Conservation (phyloP, 2,329 filamentous ascomycete species). For the Talaromyces sp. region DNA sequence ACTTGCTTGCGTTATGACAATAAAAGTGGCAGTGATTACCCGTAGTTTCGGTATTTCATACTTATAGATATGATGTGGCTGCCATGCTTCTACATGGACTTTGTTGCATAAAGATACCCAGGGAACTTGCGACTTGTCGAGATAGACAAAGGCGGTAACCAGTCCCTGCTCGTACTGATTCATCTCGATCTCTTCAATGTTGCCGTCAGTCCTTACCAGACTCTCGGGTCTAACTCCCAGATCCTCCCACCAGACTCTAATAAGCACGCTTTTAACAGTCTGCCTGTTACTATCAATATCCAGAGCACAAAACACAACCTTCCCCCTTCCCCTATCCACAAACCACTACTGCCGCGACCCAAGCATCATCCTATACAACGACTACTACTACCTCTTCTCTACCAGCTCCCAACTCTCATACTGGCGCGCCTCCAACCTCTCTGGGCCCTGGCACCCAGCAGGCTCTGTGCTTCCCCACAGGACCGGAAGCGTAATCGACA, state of each 20-base stretch:
- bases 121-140: background rate
- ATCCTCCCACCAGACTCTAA: background rate
- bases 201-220: background rate
- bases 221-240: background rate
- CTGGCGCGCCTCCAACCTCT: slow-evolving; percentile 13
- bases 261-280: background rate
- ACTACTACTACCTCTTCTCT: slow-evolving; percentile 17
- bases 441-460: slow-evolving; percentile 11
- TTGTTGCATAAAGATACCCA: background rate
- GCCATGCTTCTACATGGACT: background rate
- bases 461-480: slow-evolving; percentile 28
- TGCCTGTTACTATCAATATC: background rate
- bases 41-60: background rate
- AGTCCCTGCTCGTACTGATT: background rate
- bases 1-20: background rate
- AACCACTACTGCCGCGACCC: slow-evolving; percentile 15
- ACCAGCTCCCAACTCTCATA: slow-evolving; percentile 2
- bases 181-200: background rate
- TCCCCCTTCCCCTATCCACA: slow-evolving; percentile 12
- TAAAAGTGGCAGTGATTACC: background rate
- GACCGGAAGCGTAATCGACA: slow-evolving; percentile 31
- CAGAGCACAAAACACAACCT: background rate
- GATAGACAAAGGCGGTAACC: background rate
- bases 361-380: slow-evolving; percentile 15
- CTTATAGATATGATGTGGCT: slow-evolving; percentile 1